phyloP scores from a whole-genome alignment of 2,329 filamentous ascomycete species.

The Pseudocercospora macadamiae region DNA sequence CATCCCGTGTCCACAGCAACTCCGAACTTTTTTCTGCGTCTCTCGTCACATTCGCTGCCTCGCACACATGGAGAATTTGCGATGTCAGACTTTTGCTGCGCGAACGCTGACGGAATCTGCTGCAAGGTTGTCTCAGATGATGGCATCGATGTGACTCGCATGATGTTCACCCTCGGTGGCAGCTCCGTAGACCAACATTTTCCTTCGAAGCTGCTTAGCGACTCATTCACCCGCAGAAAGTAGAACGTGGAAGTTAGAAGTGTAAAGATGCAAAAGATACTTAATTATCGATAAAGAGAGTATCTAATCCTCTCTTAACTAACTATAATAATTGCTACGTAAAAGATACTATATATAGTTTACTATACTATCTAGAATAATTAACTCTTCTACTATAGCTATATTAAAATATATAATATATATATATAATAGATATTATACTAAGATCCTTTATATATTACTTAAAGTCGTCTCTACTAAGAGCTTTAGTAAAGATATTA shows the following conservation, averaged over 20 bases:
- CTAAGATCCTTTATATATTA: conserved; percentile 1
- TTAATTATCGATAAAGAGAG: too few relatives aligned
- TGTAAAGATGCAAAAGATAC: too few relatives aligned
- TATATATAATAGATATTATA: background rate
- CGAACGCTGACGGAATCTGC: background rate
- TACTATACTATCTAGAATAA: too few relatives aligned
- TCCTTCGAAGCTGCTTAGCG: background rate
- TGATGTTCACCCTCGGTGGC: background rate
- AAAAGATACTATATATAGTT: too few relatives aligned
- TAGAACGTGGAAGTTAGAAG: too few relatives aligned
- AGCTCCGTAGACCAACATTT: background rate
- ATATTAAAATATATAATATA: background rate
- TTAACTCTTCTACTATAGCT: background rate
- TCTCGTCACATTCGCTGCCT: background rate
- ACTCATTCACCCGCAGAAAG: too few relatives aligned
- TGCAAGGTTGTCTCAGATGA: background rate
- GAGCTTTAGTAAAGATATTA: conserved; percentile 16
- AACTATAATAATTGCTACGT: too few relatives aligned
- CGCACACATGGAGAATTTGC: background rate
- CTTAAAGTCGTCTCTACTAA: conserved; percentile 2
- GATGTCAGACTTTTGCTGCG: background rate
- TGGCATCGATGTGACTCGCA: background rate
- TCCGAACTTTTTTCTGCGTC: background rate
- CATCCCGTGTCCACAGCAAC: background rate
- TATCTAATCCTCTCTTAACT: too few relatives aligned